phyloP scores from a whole-genome alignment of 2,329 filamentous ascomycete genomes.

The Trichoderma cornu-damae region DNA sequence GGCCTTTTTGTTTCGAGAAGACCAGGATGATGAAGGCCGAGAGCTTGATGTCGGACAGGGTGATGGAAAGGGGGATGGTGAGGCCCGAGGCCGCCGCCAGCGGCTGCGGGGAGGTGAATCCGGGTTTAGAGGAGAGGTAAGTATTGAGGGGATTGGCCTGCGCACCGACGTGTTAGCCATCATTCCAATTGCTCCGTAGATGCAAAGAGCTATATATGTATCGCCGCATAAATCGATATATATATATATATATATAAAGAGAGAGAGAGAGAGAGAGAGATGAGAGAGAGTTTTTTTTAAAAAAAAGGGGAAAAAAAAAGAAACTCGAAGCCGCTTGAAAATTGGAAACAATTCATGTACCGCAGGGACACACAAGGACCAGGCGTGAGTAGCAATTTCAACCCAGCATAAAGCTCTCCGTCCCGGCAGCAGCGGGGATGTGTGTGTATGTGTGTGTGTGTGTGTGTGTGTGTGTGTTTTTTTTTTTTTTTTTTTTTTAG shows the following conservation, averaged over 20 bases:
- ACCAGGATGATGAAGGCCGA: slow-evolving; percentile 97
- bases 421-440: background rate
- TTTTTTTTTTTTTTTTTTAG: no score
- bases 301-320: background rate
- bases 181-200: background rate
- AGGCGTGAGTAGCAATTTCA: background rate
- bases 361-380: background rate
- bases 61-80: slow-evolving; percentile 97
- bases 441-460: no score
- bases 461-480: no score
- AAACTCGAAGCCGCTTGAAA: no score
- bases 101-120: slow-evolving; percentile 87
- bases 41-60: slow-evolving; percentile 88
- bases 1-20: slow-evolving; percentile 93
- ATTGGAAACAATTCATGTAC: background rate
- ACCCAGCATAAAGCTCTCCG: background rate
- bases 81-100: slow-evolving; percentile 85
- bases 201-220: background rate
- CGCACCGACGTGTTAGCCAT: slow-evolving; percentile 17
- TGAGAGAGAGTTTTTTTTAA: no score
- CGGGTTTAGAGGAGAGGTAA: slow-evolving; percentile 83
- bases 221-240: background rate
- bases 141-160: slow-evolving; percentile 94
- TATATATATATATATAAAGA: no score
- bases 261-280: no score